Conservation (phyloP, 495 filamentous ascomycete genomes). For the Bathelium albidoporum region DNA sequence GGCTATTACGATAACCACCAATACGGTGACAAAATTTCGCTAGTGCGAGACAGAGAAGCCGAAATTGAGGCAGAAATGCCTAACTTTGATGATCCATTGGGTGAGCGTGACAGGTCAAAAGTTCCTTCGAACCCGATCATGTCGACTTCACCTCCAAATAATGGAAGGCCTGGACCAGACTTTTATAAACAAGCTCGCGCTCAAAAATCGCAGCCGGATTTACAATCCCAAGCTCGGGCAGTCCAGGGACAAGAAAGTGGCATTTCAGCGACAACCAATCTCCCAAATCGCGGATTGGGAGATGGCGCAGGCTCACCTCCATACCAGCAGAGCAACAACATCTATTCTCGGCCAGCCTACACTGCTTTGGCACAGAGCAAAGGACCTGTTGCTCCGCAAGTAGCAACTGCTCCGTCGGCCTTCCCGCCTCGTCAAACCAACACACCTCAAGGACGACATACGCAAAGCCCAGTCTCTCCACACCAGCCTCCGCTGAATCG, state of each 20-base stretch:
- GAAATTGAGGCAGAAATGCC: conserved; percentile 52
- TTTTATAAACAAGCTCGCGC: conserved; percentile 35
- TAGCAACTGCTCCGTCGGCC: not conserved
- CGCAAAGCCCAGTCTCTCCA: not conserved
- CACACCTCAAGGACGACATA: conserved; percentile 1
- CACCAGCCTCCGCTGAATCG: conserved; percentile 16
- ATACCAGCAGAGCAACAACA: not conserved
- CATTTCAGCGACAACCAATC: conserved; percentile 47
- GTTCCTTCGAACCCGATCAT: conserved; percentile 29
- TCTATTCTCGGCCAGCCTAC: not conserved
- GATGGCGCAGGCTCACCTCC: not conserved
- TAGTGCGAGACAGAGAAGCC: conserved; percentile 25
- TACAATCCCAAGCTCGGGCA: conserved; percentile 45
- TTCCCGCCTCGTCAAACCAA: not conserved
- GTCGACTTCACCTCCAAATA: conserved; percentile 9
- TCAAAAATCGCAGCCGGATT: conserved; percentile 58
- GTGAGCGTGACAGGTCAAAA: not conserved
- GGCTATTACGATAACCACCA: conserved; percentile 40
- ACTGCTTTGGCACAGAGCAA: not conserved
- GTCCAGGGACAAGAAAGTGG: conserved; percentile 50
- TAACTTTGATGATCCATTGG: conserved; percentile 52
- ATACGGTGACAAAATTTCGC: conserved; percentile 6
- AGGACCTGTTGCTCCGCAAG: not conserved
- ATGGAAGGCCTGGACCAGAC: conserved; percentile 30
- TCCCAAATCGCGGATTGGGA: not conserved